Conservation (phyloP, 352 stramenopile species). For the Lagenidium giganteum region DNA sequence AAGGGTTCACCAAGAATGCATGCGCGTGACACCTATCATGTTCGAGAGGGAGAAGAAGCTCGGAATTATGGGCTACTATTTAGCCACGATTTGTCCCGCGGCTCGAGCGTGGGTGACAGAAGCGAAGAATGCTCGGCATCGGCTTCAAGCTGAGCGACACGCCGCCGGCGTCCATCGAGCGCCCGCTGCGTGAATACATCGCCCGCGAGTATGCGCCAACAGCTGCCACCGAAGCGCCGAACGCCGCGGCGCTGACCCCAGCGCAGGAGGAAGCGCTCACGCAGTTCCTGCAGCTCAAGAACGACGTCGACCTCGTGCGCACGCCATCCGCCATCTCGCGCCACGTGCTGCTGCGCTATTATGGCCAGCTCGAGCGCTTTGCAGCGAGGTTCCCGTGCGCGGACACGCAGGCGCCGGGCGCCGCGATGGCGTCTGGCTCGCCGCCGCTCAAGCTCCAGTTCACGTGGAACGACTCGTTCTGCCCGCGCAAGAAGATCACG, state of each 20-base stretch:
- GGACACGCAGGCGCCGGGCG: too few species aligned
- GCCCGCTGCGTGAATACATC: conserved; percentile 63
- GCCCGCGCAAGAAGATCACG: conserved; percentile 76
- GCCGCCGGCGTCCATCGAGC: conserved; percentile 24
- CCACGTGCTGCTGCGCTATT: conserved; percentile 73
- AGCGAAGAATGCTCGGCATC: conserved; percentile 70
- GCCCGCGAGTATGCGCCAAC: conserved; percentile 55
- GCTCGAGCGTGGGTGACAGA: too few species aligned
- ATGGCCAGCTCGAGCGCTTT: conserved; percentile 66
- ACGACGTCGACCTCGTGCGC: conserved; percentile 65
- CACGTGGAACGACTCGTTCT: conserved; percentile 91
- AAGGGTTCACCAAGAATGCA: too few species aligned
- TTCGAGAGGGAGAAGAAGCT: too few species aligned
- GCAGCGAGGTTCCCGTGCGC: conserved; percentile 52
- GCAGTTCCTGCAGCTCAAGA: conserved; percentile 51
- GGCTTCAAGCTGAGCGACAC: conserved; percentile 75
- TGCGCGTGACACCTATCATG: too few species aligned
- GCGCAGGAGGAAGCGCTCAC: conserved; percentile 30
- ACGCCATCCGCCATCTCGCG: conserved; percentile 60
- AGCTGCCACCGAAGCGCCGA: neutral
- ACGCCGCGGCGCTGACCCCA: conserved; percentile 1
- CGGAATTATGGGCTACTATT: too few species aligned
- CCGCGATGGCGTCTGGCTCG: too few species aligned
- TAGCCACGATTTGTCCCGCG: too few species aligned
- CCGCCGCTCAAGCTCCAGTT: conserved; percentile 57